phyloP scores from a whole-genome alignment of 1,139 yeast genomes.

The Yamadazyma conglobata region DNA sequence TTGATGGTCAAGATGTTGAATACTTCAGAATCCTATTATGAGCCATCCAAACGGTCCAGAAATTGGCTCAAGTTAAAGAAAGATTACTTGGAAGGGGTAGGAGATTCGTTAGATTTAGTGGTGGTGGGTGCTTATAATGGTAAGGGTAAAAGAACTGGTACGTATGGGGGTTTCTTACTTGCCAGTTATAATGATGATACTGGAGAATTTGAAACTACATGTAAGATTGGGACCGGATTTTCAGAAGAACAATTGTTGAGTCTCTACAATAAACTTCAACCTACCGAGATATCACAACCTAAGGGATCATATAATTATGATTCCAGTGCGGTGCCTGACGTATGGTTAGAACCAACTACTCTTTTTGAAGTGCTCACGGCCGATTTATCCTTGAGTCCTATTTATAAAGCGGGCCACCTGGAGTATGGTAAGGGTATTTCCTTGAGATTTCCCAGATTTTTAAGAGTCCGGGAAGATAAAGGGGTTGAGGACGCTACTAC shows the following conservation, averaged over 20 bases:
- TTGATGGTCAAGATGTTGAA: conserved; percentile 89
- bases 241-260: conserved; percentile 74
- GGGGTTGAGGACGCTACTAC: conserved; percentile 85
- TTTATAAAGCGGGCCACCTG: conserved; percentile 82
- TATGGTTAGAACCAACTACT: conserved; percentile 90
- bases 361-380: conserved; percentile 94
- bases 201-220: conserved; percentile 91
- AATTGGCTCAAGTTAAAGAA: conserved; percentile 95
- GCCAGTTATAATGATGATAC: conserved; percentile 88
- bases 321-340: conserved; percentile 75
- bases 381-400: conserved; percentile 86
- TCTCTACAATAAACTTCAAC: conserved; percentile 58
- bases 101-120: conserved; percentile 91
- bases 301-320: conserved; percentile 72
- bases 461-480: conserved; percentile 85
- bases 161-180: conserved; percentile 88
- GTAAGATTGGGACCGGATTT: conserved; percentile 97
- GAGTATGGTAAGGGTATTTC: conserved; percentile 86
- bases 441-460: conserved; percentile 84
- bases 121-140: conserved; percentile 95
- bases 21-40: conserved; percentile 78
- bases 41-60: conserved; percentile 91
- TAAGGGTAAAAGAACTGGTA: conserved; percentile 89
- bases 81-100: conserved; percentile 90
- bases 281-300: conserved; percentile 66